Evolutionary conservation across 768 basidiomycete genomes (phyloP).

Genomic region (Tylopilus balloui): DNA sequence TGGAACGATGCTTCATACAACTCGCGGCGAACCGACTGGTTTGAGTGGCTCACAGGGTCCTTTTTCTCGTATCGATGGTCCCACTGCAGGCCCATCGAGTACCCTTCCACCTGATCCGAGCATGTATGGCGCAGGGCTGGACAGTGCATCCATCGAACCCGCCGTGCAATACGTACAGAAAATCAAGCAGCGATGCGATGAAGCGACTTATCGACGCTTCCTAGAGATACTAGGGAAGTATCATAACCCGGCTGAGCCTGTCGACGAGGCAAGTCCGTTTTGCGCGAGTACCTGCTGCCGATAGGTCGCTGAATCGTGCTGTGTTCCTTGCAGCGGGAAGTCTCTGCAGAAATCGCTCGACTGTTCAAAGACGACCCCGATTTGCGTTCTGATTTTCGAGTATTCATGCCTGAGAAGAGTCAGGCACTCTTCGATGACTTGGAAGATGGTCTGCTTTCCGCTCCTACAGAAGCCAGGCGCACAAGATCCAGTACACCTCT

Average conservation of each 20-base stretch:
- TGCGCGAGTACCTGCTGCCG: slow-evolving; percentile 2
- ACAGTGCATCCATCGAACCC: slow-evolving; percentile 54
- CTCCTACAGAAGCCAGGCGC: slow-evolving; percentile 26
- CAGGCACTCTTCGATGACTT: slow-evolving; percentile 47
- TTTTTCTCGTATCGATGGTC: slow-evolving; percentile 18
- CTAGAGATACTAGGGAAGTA: slow-evolving; percentile 68
- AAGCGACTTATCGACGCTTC: slow-evolving; percentile 80
- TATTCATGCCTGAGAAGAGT: slow-evolving; percentile 66
- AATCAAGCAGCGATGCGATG: slow-evolving; percentile 91
- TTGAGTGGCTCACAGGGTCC: slow-evolving; percentile 39
- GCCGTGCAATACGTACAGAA: slow-evolving; percentile 96
- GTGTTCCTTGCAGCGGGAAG: slow-evolving; percentile 43
- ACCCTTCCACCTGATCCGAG: slow-evolving; percentile 18
- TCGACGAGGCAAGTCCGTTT: slow-evolving; percentile 48
- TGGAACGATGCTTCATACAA: slow-evolving; percentile 58
- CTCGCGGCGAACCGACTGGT: slow-evolving; percentile 39
- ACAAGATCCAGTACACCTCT: slow-evolving; percentile 35
- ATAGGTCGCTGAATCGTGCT: neutral
- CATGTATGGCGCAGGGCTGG: slow-evolving; percentile 32
- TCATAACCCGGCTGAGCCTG: slow-evolving; percentile 54
- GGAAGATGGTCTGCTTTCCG: slow-evolving; percentile 29
- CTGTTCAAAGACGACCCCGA: slow-evolving; percentile 77
- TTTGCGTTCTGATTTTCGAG: slow-evolving; percentile 64
- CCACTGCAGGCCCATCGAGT: slow-evolving; percentile 5
- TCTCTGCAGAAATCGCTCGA: slow-evolving; percentile 60